Conservation (phyloP, 2,329 filamentous ascomycete species). For the Pestalotiopsis sp. region DNA sequence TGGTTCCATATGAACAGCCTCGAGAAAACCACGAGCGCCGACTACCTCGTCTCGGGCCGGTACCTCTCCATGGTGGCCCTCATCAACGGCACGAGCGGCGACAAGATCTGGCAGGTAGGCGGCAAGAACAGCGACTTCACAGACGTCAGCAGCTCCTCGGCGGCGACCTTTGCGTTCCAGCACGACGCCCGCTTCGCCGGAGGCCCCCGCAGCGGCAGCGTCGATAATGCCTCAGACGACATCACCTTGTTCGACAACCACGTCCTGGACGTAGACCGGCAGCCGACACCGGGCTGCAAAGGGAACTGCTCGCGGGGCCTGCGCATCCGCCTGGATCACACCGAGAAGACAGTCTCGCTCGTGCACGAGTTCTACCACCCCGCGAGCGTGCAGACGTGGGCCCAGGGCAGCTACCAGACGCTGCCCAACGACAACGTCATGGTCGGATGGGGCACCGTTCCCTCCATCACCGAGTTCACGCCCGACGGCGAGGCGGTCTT, state of each 20-base stretch:
- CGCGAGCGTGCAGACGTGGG: constrained; percentile 38
- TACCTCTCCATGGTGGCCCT: constrained; percentile 33
- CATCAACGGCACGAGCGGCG: constrained; percentile 34
- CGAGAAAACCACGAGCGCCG: constrained; percentile 35
- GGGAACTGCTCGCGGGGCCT: neutral
- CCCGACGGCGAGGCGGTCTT: neutral
- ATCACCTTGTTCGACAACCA: constrained; percentile 44
- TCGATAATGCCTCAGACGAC: constrained; percentile 27
- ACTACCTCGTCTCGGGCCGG: constrained; percentile 40
- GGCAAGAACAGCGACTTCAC: constrained; percentile 39
- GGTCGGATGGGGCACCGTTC: neutral
- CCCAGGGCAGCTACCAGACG: constrained; percentile 51
- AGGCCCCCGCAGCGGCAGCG: neutral
- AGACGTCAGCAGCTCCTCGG: constrained; percentile 36
- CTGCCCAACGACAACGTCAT: constrained; percentile 55
- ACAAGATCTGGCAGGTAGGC: constrained; percentile 39
- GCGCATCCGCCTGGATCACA: neutral
- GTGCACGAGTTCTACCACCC: constrained; percentile 46
- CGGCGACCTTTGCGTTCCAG: constrained; percentile 40
- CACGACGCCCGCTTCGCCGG: constrained; percentile 38
- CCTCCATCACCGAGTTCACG: neutral
- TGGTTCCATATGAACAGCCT: constrained; percentile 43
- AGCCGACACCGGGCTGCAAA: neutral
- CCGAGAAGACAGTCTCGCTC: constrained; percentile 41
- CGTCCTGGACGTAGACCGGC: constrained; percentile 39